These are phyloP conservation scores for Acacia melanoxylon DNA, from an alignment of 306 rosid species.

Conservation along the genomic window DNA sequence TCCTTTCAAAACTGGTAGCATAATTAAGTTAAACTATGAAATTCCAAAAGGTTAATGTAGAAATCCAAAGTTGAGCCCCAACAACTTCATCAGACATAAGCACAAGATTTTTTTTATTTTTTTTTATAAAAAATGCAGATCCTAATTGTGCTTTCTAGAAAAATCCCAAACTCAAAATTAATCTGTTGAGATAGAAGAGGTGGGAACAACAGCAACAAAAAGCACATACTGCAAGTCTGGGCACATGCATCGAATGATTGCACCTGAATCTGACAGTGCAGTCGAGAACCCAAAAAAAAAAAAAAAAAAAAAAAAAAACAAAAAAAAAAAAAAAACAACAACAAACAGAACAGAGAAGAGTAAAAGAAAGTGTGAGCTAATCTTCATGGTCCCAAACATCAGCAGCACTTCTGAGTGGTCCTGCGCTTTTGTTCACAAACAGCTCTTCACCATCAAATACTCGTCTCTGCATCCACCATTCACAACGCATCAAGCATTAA, in stretches of 20 bases:
- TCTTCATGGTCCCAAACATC: conserved; percentile 53
- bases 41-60: neutral
- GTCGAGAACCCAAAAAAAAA: neutral
- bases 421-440: conserved; percentile 20
- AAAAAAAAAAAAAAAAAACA: no score
- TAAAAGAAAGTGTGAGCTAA: conserved; percentile 29
- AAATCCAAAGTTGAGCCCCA: neutral
- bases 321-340: no score
- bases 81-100: neutral
- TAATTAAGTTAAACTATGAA: neutral
- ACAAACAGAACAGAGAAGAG: neutral
- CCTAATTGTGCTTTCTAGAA: neutral
- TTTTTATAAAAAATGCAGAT: no score
- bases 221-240: no score
- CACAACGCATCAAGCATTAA: neutral
- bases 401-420: conserved; percentile 36
- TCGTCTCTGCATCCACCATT: conserved; percentile 23
- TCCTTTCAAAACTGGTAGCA: neutral
- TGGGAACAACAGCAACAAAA: neutral
- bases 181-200: neutral
- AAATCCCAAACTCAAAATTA: neutral
- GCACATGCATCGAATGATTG: neutral
- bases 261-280: neutral
- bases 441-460: conserved; percentile 29
- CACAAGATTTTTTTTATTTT: neutral